phyloP scores from a whole-genome alignment of 192 early-diverging fungal genomes.

The Backusella psychrophila region DNA sequence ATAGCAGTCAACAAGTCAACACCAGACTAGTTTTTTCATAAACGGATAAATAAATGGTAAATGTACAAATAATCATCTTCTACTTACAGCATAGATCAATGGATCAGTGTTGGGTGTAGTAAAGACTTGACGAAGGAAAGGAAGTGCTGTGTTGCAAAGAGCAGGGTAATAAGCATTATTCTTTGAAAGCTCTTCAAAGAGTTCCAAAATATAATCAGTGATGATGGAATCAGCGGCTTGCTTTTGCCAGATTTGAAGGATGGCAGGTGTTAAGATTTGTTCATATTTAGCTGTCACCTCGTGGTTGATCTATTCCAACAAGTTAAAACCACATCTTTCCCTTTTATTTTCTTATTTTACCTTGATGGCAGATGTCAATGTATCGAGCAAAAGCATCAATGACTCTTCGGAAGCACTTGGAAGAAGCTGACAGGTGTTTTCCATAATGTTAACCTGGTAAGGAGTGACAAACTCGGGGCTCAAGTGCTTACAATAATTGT shows the following conservation, averaged over 20 bases:
- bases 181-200: constrained; percentile 72
- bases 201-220: constrained; percentile 70
- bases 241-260: constrained; percentile 77
- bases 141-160: constrained; percentile 74
- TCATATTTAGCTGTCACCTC: constrained; percentile 75
- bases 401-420: constrained; percentile 64
- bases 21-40: constrained; percentile 43
- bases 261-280: constrained; percentile 63
- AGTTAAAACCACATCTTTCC: not conserved
- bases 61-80: constrained; percentile 20
- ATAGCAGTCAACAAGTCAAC: constrained; percentile 75
- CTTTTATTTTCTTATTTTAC: constrained; percentile 24
- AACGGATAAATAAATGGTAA: constrained; percentile 10
- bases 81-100: constrained; percentile 38
- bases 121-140: constrained; percentile 62
- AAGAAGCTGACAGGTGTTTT: constrained; percentile 55
- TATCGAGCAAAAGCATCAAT: constrained; percentile 66
- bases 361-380: constrained; percentile 58
- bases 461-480: constrained; percentile 49
- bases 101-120: constrained; percentile 35
- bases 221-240: constrained; percentile 76
- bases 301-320: constrained; percentile 54
- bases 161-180: constrained; percentile 60
- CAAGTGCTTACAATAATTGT: constrained; percentile 57
- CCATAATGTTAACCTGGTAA: constrained; percentile 59